Evolutionary conservation across 108 stramenopile genomes (phyloP).

Genomic region (Cyclostephanos tholiformis): DNA sequence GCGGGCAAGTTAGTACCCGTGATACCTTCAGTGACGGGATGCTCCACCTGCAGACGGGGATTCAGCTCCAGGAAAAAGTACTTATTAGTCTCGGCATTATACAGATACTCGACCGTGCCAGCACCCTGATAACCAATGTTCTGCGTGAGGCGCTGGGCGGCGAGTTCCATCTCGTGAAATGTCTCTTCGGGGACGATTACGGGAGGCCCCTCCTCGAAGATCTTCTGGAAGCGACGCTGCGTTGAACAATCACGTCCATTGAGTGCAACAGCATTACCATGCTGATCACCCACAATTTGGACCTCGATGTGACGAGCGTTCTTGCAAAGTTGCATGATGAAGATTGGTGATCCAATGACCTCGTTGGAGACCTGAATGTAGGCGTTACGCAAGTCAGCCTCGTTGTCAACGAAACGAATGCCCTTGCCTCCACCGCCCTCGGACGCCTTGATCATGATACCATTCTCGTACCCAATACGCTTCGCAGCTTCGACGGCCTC

Average conservation of each 20-base stretch:
- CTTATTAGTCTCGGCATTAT: conserved; percentile 92
- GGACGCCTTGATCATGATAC: conserved; percentile 98
- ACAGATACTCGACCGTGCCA: conserved; percentile 98
- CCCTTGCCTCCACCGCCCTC: conserved; percentile 99
- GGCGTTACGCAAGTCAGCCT: conserved; percentile 82
- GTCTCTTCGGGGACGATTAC: conserved; percentile 81
- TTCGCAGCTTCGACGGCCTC: conserved; percentile 93
- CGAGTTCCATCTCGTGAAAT: conserved; percentile 93
- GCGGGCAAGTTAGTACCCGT: conserved; percentile 91
- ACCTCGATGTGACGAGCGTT: conserved; percentile 98
- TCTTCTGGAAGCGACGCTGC: conserved; percentile 99
- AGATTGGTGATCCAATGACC: conserved; percentile 95
- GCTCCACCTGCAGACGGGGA: conserved; percentile 98
- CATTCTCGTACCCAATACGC: conserved; percentile 93
- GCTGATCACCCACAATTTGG: conserved; percentile 97
- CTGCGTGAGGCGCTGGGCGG: conserved; percentile 94
- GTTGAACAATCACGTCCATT: conserved; percentile 97
- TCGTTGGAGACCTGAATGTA: conserved; percentile 93
- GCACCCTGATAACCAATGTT: conserved; percentile 97
- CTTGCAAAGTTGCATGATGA: conserved; percentile 98
- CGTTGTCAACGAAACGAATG: conserved; percentile 95
- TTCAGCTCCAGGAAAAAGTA: conserved; percentile 98
- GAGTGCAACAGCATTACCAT: conserved; percentile 96
- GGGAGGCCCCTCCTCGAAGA: conserved; percentile 98
- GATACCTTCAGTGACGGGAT: conserved; percentile 95